A percentile compares a stretch with the other conserved stretches of the same genome.
These are phyloP conservation scores for Delonix regia DNA, from an alignment of 306 rosid genomes.

Conservation along the genomic window DNA sequence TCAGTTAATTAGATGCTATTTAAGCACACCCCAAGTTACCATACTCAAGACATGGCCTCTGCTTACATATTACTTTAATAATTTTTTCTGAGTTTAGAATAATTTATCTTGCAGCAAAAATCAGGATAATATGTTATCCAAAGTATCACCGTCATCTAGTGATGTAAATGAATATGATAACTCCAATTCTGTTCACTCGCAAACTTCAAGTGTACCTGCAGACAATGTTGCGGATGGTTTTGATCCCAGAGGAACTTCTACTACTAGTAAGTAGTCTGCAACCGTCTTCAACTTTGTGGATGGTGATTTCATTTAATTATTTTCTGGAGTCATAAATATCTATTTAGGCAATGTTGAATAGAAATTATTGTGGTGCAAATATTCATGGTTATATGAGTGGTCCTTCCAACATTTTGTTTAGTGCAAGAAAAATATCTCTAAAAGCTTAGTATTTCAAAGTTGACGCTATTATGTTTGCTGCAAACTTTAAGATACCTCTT, in stretches of 20 bases:
- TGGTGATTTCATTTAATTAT: slow-evolving; percentile 23
- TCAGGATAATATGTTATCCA: slow-evolving; percentile 45
- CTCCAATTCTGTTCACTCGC: slow-evolving; percentile 51
- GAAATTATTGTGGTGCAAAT: slow-evolving; percentile 26
- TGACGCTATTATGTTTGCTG: neutral
- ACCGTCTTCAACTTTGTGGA: slow-evolving; percentile 4
- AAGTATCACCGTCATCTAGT: slow-evolving; percentile 55
- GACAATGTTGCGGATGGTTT: slow-evolving; percentile 65
- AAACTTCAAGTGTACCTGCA: slow-evolving; percentile 47
- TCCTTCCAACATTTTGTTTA: slow-evolving; percentile 1
- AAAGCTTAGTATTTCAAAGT: neutral
- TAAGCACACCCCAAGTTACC: too few relatives aligned
- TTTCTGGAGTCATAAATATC: slow-evolving; percentile 12
- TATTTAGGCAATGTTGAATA: slow-evolving; percentile 15
- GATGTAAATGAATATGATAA: slow-evolving; percentile 50
- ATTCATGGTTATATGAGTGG: slow-evolving; percentile 18
- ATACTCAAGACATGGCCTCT: slow-evolving; percentile 11
- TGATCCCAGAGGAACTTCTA: slow-evolving; percentile 89
- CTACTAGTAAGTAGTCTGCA: slow-evolving; percentile 66
- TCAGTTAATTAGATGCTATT: slow-evolving; percentile 24
- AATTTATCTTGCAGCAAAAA: slow-evolving; percentile 62
- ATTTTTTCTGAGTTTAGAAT: slow-evolving; percentile 39
- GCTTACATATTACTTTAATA: slow-evolving; percentile 22
- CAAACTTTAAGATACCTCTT: neutral
- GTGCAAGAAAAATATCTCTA: neutral